phyloP scores from a whole-genome alignment of 352 stramenopile genomes.

The Phytophthora multivora region DNA sequence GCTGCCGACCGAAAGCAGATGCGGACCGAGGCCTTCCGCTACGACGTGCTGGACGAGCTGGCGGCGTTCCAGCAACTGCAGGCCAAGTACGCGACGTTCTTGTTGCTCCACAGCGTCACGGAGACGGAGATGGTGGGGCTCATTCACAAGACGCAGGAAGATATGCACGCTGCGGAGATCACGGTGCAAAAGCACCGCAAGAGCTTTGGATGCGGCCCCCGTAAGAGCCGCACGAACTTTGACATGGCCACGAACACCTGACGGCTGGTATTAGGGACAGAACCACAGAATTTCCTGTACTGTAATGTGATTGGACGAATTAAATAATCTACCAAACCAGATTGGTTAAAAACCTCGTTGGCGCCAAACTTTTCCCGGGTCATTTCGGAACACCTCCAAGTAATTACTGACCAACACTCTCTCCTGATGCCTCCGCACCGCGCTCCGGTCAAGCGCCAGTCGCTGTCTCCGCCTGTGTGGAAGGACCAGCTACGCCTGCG shows the following conservation, averaged over 20 bases:
- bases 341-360: no score
- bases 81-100: conserved; percentile 64
- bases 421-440: conserved; percentile 8
- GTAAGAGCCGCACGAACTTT: background rate
- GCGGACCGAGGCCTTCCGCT: conserved; percentile 62
- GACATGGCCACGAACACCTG: background rate
- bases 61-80: conserved; percentile 65
- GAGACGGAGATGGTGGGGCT: conserved; percentile 65
- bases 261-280: no score
- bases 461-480: conserved; percentile 69
- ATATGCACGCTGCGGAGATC: conserved; percentile 7
- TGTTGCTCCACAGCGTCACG: conserved; percentile 65
- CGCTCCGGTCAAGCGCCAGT: conserved; percentile 37
- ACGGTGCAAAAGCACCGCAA: background rate
- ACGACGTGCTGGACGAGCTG: conserved; percentile 75
- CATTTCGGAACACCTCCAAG: background rate
- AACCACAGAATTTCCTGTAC: no score
- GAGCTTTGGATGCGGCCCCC: background rate
- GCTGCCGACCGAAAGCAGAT: conserved; percentile 49
- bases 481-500: conserved; percentile 80
- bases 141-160: conserved; percentile 50
- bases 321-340: no score
- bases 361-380: no score
- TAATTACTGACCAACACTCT: background rate
- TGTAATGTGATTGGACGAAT: no score